A percentile compares a stretch with the other conserved stretches of the same genome.
phyloP scores from a whole-genome alignment of 179 eudicot species.

The Gypsophila paniculata region DNA sequence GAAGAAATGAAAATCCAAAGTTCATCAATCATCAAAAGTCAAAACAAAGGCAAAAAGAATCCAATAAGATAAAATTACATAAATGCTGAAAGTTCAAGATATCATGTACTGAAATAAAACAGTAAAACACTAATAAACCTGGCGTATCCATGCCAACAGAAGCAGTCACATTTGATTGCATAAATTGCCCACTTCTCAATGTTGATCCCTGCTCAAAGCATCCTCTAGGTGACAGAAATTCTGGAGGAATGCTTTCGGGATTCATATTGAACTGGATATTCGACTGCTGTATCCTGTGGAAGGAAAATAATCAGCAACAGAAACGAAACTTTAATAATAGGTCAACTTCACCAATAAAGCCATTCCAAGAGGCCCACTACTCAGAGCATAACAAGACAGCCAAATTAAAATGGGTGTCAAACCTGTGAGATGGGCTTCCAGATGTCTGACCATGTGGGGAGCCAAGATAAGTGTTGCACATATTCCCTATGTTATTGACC shows the following conservation, averaged over 20 bases:
- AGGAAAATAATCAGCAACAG: conserved; percentile 19
- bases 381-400: conserved; percentile 4
- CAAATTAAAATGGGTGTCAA: conserved; percentile 8
- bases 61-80: not conserved
- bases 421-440: conserved; percentile 50
- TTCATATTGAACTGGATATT: conserved; percentile 27
- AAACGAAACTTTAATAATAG: not conserved
- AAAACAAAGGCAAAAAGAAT: not conserved
- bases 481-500: conserved; percentile 32
- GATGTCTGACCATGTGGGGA: conserved; percentile 58
- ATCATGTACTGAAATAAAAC: not conserved
- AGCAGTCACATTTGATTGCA: conserved; percentile 40
- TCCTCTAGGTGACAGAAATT: conserved; percentile 57
- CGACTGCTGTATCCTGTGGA: conserved; percentile 37
- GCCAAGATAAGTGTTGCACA: conserved; percentile 31
- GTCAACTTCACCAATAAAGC: not conserved
- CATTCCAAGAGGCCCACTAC: not conserved
- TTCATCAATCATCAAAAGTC: not conserved
- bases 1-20: conserved; percentile 2
- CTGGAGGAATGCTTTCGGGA: conserved; percentile 40
- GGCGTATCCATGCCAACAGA: conserved; percentile 32
- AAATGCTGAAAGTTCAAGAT: not conserved
- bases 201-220: conserved; percentile 45
- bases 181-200: conserved; percentile 40
- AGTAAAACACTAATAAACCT: conserved; percentile 22